Base-by-base conservation (phyloP, 257 asterid species). In the Ilex aquifolium region DNA sequence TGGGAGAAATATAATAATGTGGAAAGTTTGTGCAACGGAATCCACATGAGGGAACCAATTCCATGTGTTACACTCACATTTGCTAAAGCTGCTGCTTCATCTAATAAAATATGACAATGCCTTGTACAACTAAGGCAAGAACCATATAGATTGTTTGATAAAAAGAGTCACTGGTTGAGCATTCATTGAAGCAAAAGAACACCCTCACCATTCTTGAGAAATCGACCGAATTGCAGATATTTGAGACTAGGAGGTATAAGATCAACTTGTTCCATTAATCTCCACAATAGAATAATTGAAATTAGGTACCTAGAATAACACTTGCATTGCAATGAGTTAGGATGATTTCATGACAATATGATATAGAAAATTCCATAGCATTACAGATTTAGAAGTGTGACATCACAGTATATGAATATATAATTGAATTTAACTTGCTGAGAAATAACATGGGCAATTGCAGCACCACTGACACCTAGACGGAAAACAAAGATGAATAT, bases 391-490 rank as follows among this genome's bases (percentile, higher is more conserved):
- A 21, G 27, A 21, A 21, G 27, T 21, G 27, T 40, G 15, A 50
- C 52, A 10, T 49, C 39, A 15, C 27, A 49, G 31, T 50, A 32
- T 3, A 46, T 2, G 12, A 36, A 36, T 36, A 36, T 36, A 8
- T 36, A 36, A 36, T 8, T 4, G 12, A 15, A 11, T 29, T 48
- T 29, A 67, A 57, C 85, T 78, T 74, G 74, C 86, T 77, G 81
- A 14, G 86, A 80, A 31, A 78, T 69, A 60, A 80, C 86, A 64
- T 80, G 86, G 58, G 86, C 79, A 48, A 77, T 67, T 32, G 86
- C 86, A 39, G 83, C 86, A 48, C 86, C 86, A n/a, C 79, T 74
- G 36, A 80, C 77, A 46, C 86, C 81, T 68, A 66, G 63, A 12
- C 68, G 61, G 14, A 80, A 68, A 12, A 74, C n/a, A 66, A 77